phyloP scores from a whole-genome alignment of 345 rosid species.

The Heritiera fomes region DNA sequence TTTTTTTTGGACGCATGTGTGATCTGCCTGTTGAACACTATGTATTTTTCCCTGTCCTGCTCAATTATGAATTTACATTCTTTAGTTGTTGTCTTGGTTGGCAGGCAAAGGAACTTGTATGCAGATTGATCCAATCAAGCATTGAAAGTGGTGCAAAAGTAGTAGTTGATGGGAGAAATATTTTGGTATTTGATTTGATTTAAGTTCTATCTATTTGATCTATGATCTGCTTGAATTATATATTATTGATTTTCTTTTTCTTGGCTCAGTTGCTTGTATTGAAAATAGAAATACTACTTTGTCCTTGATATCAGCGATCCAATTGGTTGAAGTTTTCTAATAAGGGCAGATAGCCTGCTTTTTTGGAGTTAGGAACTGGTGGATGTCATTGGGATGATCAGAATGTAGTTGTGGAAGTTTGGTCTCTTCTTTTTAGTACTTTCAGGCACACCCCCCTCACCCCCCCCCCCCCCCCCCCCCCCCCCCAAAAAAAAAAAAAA shows the following conservation, averaged over 20 bases:
- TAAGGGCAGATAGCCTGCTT: neutral
- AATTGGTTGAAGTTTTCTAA: neutral
- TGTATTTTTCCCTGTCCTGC: neutral
- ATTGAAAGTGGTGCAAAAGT: conserved; percentile 56
- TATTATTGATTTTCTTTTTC: neutral
- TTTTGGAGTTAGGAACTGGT: neutral
- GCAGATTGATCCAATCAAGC: conserved; percentile 47
- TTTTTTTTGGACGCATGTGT: neutral
- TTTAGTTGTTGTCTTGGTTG: neutral
- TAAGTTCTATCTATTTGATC: conserved; percentile 6
- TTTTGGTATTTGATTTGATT: conserved; percentile 40
- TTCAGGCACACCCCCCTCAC: neutral
- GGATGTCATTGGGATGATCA: neutral
- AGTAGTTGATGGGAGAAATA: conserved; percentile 62
- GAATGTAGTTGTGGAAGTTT: neutral
- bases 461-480: too few species aligned
- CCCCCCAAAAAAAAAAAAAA: neutral
- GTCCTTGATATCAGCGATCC: neutral
- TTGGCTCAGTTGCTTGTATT: conserved; percentile 10
- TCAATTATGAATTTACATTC: neutral
- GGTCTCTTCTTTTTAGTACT: neutral
- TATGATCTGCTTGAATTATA: neutral
- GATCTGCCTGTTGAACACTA: neutral
- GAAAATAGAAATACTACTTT: neutral
- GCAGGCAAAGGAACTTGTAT: conserved; percentile 52